Evolutionary conservation across 1,284 basidiomycete genomes (phyloP).

Genomic region (Trametes polyzona): DNA sequence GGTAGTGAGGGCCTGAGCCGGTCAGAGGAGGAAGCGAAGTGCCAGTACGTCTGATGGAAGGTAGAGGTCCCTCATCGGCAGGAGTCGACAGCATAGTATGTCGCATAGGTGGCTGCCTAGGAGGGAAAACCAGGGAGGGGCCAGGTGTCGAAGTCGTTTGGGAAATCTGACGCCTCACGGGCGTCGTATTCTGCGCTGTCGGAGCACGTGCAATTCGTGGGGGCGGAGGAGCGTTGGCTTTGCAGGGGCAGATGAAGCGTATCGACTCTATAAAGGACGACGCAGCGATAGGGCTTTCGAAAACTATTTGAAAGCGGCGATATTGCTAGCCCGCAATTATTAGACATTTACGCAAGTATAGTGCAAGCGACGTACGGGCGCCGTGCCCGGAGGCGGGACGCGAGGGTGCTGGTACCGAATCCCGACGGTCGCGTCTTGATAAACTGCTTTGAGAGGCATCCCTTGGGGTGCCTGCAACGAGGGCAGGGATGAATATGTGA

Average conservation of each 20-base stretch:
- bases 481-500: conserved; percentile 58
- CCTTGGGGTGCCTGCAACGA: conserved; percentile 45
- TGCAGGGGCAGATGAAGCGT: conserved; percentile 72
- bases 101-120: too few species aligned
- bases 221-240: conserved; percentile 28
- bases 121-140: neutral
- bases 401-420: conserved; percentile 68
- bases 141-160: neutral
- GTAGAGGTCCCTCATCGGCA: too few species aligned
- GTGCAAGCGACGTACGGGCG: conserved; percentile 40
- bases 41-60: too few species aligned
- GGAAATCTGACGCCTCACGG: neutral
- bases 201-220: conserved; percentile 1
- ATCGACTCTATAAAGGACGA: conserved; percentile 64
- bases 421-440: conserved; percentile 70
- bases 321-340: conserved; percentile 49
- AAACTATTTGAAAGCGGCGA: conserved; percentile 76
- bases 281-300: conserved; percentile 51
- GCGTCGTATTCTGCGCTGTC: neutral
- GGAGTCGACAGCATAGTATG: too few species aligned
- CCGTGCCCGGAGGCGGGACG: conserved; percentile 38
- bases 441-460: conserved; percentile 75
- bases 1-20: neutral
- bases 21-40: too few species aligned
- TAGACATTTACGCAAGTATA: conserved; percentile 12